Base-by-base conservation (phyloP, 2,329 filamentous ascomycete genomes). In the Ophiobolus disseminans region DNA sequence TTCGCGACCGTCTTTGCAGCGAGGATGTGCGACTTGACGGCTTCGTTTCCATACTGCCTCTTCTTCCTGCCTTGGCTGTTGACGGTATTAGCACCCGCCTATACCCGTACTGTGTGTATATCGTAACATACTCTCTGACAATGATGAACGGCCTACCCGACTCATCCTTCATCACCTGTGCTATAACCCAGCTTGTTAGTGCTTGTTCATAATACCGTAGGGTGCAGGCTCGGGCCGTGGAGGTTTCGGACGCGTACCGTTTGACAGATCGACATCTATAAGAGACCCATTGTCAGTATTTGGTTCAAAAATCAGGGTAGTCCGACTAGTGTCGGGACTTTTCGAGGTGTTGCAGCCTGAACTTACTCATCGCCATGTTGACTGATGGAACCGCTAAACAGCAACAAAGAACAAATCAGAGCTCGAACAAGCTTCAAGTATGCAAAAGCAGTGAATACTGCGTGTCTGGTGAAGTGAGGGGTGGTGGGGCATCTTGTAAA, bases 1-100 rank as follows among this genome's bases (percentile, higher is more conserved):
- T 91, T 96, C 63, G 94, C 89, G 65, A 99, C 92, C 49, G 94
- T 97, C 73, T 92, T 87, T 45, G 95, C 95, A 53, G 94, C 93
- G 67, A 97, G 86, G 68, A 99, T 99, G 78, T 99, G 95, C 68
- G 91, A 91, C 78, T 99, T 99, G 75, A 99, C 91, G 43, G 94
- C 94, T 72, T 99, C 94, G 75, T 88, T 97, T 69, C 94, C 94
- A 75, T 94, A 93, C 70, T 94, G 90, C 75, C 94, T 87, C 84
- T 91, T 96, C 86, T 97, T 99, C 80, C 87, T 96, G 73, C 93
- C 93, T 77, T 99, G 94, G 74, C 91, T 96, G 66, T 43, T n/a
- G n/a, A 21, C 17, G 16, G 58, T 16, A 57, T 76, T 57, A 76
- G 68, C 35, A 31, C 3, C n/a, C 30, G n/a, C 30, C 23, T 26